These are phyloP conservation scores for Silene vulgaris DNA, from an alignment of 179 eudicot genomes.

Conservation along the genomic window DNA sequence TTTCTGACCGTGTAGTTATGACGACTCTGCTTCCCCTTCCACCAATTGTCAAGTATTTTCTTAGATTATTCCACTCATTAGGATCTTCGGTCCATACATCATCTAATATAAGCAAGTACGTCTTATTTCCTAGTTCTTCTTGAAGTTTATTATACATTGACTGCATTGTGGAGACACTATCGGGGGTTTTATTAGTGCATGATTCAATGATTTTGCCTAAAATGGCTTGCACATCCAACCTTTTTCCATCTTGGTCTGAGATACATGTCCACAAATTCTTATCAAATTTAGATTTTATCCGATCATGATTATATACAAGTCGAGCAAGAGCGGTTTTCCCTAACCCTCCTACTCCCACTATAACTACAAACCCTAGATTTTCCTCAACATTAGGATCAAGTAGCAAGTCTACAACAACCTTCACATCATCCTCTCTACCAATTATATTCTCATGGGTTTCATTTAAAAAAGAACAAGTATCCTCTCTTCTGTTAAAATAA, in stretches of 20 bases:
- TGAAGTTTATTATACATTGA: not conserved
- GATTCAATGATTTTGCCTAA: not conserved
- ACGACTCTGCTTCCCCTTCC: not conserved
- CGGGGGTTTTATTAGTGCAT: not conserved
- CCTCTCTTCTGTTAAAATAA: not conserved
- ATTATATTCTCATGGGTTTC: not conserved
- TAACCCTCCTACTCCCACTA: conserved; percentile 29
- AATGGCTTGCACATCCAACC: not conserved
- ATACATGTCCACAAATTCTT: not conserved
- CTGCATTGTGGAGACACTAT: not conserved
- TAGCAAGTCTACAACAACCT: not conserved
- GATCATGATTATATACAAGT: conserved; percentile 18
- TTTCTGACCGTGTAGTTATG: not conserved
- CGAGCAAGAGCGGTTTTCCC: conserved; percentile 36
- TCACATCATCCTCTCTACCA: conserved; percentile 11
- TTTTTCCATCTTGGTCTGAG: not conserved
- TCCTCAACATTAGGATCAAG: not conserved
- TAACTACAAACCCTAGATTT: conserved; percentile 15
- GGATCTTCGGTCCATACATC: not conserved
- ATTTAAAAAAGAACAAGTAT: conserved; percentile 24
- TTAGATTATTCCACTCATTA: not conserved
- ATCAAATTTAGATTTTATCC: conserved; percentile 18
- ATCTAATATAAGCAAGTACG: not conserved
- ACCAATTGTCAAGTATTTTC: not conserved
- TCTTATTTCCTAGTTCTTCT: not conserved